Conservation (phyloP, 2,329 filamentous ascomycete species). For the Talaromyces atroroseus region DNA sequence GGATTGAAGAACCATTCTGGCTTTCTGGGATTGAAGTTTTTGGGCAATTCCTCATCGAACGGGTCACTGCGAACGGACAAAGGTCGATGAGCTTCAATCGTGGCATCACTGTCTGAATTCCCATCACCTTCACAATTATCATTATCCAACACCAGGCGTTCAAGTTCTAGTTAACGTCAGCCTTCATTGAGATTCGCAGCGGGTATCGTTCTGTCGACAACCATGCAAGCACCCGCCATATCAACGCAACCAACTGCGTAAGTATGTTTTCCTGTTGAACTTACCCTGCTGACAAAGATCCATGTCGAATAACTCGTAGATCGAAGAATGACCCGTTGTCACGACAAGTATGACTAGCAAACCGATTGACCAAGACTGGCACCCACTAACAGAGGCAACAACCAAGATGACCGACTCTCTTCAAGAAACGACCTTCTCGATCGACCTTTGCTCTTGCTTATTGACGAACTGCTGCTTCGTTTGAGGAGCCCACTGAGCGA, state of each 20-base stretch:
- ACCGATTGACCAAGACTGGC: background rate
- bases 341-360: background rate
- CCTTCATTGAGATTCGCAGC: background rate
- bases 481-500: background rate
- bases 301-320: background rate
- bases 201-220: background rate
- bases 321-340: background rate
- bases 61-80: conserved; percentile 7
- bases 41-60: conserved; percentile 5
- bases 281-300: background rate
- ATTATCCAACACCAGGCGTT: background rate
- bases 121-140: background rate
- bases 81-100: background rate
- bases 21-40: conserved; percentile 2
- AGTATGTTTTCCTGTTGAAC: background rate
- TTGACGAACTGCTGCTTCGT: background rate
- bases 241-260: background rate
- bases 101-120: background rate
- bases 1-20: conserved; percentile 9
- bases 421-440: background rate
- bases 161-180: conserved; percentile 3
- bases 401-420: background rate
- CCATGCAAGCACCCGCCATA: background rate
- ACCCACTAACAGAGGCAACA: background rate
- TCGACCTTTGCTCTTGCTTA: background rate